Percentiles rank a stretch among this genome's conserved stretches.
These are phyloP conservation scores for Citrullus colocynthis DNA, from an alignment of 306 rosid species.

Conservation along the genomic window DNA sequence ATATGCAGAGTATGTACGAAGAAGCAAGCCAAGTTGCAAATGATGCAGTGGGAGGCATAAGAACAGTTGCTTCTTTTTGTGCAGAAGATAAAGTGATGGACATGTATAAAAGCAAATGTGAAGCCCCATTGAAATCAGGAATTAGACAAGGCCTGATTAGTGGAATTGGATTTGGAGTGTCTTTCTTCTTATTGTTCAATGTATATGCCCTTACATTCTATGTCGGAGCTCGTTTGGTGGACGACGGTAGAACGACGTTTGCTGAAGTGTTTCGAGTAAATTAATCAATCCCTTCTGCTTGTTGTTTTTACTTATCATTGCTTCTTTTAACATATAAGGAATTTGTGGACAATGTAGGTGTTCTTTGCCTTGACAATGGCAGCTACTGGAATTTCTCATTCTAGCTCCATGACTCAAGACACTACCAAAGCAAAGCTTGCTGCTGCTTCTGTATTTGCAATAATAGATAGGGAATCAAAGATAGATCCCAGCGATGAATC, in stretches of 20 bases:
- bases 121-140: slow-evolving; percentile 2
- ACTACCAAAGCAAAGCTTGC: slow-evolving; percentile 8
- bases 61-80: slow-evolving; percentile 12
- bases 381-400: slow-evolving; percentile 4
- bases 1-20: slow-evolving; percentile 4
- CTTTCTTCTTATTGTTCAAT: background rate
- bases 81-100: slow-evolving; percentile 11
- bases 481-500: slow-evolving; percentile 8
- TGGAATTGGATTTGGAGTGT: slow-evolving; percentile 9
- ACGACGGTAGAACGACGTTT: background rate
- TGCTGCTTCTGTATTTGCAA: slow-evolving; percentile 8
- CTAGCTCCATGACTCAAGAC: slow-evolving; percentile 5
- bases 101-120: background rate
- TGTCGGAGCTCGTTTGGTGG: background rate
- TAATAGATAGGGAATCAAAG: slow-evolving; percentile 1
- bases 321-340: background rate
- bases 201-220: slow-evolving; percentile 8
- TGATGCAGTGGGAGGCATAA: slow-evolving; percentile 8
- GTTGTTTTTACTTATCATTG: background rate
- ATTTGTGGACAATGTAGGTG: background rate
- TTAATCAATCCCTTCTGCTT: background rate
- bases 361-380: slow-evolving; percentile 10
- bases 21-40: slow-evolving; percentile 7
- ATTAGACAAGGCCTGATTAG: slow-evolving; percentile 4
- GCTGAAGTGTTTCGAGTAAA: slow-evolving; percentile 2